Evolutionary conservation across 1,284 basidiomycete genomes (phyloP).

Genomic region (Moesziomyces sp.): DNA sequence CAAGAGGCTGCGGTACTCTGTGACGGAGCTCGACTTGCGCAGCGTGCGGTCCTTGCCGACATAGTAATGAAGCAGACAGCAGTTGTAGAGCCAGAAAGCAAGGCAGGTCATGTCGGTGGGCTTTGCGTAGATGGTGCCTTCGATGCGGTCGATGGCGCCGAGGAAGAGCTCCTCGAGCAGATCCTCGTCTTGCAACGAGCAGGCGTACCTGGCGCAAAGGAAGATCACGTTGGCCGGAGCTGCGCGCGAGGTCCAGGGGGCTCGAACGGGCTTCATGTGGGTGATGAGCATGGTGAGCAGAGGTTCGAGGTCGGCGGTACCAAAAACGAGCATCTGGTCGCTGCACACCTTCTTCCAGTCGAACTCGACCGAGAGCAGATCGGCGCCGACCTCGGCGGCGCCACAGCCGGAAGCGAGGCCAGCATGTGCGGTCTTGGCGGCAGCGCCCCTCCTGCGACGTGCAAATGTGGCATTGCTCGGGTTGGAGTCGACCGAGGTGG

Average conservation of each 20-base stretch:
- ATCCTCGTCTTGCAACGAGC: constrained; percentile 69
- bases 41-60: constrained; percentile 73
- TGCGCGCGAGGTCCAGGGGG: constrained; percentile 66
- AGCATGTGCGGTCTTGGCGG: constrained; percentile 26
- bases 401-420: constrained; percentile 58
- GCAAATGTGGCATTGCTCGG: constrained; percentile 10
- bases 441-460: constrained; percentile 29
- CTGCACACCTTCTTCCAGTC: constrained; percentile 50
- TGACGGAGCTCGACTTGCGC: constrained; percentile 22
- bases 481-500: constrained; percentile 5
- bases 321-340: constrained; percentile 84
- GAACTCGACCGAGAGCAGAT: constrained; percentile 55
- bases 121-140: constrained; percentile 80
- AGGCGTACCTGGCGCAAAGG: constrained; percentile 77
- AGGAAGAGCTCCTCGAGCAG: constrained; percentile 88
- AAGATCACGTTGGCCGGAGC: constrained; percentile 69
- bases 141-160: constrained; percentile 88
- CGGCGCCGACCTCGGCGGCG: constrained; percentile 56
- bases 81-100: constrained; percentile 95
- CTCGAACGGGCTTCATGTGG: constrained; percentile 74
- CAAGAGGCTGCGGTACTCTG: constrained; percentile 48
- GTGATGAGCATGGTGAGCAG: constrained; percentile 82
- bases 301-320: constrained; percentile 78
- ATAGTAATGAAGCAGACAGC: constrained; percentile 87
- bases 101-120: constrained; percentile 83